Base-by-base conservation (phyloP, 2,329 filamentous ascomycete genomes). In the Apiospora saccharicola region DNA sequence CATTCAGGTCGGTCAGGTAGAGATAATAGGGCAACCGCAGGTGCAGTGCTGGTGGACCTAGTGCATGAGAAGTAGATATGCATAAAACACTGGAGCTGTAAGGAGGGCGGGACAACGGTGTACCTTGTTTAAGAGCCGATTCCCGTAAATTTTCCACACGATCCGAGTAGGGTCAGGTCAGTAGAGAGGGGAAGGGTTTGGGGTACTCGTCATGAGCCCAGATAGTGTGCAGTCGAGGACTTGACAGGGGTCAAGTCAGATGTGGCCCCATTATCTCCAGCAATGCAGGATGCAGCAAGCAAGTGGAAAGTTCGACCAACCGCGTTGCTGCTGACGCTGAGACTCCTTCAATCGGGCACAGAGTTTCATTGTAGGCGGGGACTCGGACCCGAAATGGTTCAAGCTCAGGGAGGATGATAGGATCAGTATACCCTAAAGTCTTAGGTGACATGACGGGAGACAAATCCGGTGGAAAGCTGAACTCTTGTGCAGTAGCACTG, bases 221-320 rank as follows among this genome's bases (percentile, higher is more conserved):
- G 57, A 41, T 64, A 41, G 57, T 41, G 22, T 13, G 10, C 4
- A 14, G 19, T 64, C 3, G 34, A 57, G 51, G 26, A 57, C 34
- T 57, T 57, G 51, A 64, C 57, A 41, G 57, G 57, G 57, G 57
- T 24, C 57, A 64, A 22, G 51, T 57, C 57, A 64, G 57, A 64
- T 41, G 57, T 41, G 34, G 57, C 57, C 22, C 34, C 57, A 64
- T 64, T 51, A 13, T 41, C 57, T 64, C 57, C 19, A 41, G 57
- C 57, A 64, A 41, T 64, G 57, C 57, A 64, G 57, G 57, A 64
- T 64, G 57, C 57, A 64, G 57, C 57, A 41, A 64, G 57, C 57
- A 64, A 41, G 34, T 41, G 30, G 30, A 64, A 14, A 41, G 57
- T 64, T 64, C 34, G 34, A 64, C 57, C 57, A 64, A 64, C 57